Evolutionary conservation across 306 rosid species (phyloP).

Genomic region (Corylus americana): DNA sequence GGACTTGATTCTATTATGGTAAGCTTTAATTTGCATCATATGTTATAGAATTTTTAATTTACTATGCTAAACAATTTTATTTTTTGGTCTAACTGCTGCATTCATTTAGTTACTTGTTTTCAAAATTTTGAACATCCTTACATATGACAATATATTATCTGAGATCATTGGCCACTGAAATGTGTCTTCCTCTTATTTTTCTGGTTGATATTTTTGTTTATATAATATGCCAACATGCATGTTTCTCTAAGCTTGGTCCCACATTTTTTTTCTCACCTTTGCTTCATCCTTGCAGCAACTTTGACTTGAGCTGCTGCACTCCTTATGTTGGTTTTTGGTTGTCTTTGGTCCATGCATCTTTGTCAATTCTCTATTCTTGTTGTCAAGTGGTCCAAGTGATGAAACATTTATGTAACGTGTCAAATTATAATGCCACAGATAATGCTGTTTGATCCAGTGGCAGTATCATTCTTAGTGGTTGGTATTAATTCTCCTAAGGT

Average conservation of each 20-base stretch:
- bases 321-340: neutral
- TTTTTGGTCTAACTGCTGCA: conserved; percentile 2
- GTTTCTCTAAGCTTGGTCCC: neutral
- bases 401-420: neutral
- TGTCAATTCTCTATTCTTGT: neutral
- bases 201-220: neutral
- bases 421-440: neutral
- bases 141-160: neutral
- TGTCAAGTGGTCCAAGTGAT: neutral
- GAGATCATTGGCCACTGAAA: neutral
- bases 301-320: neutral
- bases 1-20: conserved; percentile 90
- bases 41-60: neutral
- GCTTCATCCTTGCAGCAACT: neutral
- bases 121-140: neutral
- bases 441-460: neutral
- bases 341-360: neutral
- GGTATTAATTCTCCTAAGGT: neutral
- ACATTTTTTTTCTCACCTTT: neutral
- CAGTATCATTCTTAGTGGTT: neutral
- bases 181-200: neutral
- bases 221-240: neutral
- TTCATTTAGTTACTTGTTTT: neutral
- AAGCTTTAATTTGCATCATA: conserved; percentile 7
- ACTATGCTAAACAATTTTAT: neutral